Base-by-base conservation (phyloP, 805 yeast genomes). In the Saccharomyces mikatae region DNA sequence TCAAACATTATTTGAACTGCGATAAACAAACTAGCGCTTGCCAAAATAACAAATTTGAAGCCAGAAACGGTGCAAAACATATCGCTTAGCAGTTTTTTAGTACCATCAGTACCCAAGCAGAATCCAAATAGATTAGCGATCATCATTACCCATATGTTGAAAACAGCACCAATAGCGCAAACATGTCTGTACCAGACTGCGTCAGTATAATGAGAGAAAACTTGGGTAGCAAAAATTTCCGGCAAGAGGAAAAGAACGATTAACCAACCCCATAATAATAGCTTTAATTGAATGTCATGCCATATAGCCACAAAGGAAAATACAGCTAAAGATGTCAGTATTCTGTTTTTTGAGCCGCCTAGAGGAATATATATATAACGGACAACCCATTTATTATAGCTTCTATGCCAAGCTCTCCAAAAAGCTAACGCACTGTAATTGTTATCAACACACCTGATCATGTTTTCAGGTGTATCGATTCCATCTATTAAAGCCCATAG, bases 371-470 rank as follows among this genome's bases (percentile, higher is more conserved):
- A 94, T 46, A 94, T 80, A 69, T 94, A 94, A 57, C 96, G 78
- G 27, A 87, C 80, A 32, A 88, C 86, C 96, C 97, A 94, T 61
- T 86, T 80, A 71, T 92, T 91, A 73, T 76, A 94, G 49, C 96
- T 86, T 65, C 98, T 80, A 71, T 94, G 99, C 99, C 99, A 94
- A 3, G 96, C 96, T 66, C 98, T 80, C 99, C 99, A 94, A 69
- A 94, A 94, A n/a, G 94, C 89, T 57, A 89, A 70, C 0, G 97
- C 94, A 32, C 96, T 86, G 69, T 84, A 94, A 71, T 94, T 94
- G 71, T 94, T 89, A 68, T 89, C 87, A 82, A 94, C 89, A 67
- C 98, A 91, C 55, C 99, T 77, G 54, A 94, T 83, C 98, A 94
- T 94, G 65, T 94, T 94, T 67, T 94, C 99, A 2, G 99, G 98